phyloP scores from a whole-genome alignment of 495 filamentous ascomycete species.

The Ramalina intermedia region DNA sequence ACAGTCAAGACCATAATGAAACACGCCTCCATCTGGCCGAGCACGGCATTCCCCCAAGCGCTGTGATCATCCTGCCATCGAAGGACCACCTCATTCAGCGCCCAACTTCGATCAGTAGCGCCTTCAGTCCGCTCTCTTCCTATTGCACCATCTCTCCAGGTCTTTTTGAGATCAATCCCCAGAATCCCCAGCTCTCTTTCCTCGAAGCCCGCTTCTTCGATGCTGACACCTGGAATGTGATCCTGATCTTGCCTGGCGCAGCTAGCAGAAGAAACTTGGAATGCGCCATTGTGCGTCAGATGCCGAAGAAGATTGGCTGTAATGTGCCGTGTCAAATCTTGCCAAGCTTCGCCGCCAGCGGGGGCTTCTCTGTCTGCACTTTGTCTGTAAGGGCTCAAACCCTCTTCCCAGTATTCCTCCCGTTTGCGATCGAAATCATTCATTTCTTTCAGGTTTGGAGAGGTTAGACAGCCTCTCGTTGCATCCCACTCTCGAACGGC shows the following conservation, averaged over 20 bases:
- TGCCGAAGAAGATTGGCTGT: conserved; percentile 25
- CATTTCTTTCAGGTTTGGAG: conserved; percentile 26
- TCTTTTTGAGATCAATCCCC: conserved; percentile 38
- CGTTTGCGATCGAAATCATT: not conserved
- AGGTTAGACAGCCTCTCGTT: conserved; percentile 16
- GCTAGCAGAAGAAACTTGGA: conserved; percentile 34
- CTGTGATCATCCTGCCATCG: conserved; percentile 17
- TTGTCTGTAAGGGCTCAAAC: conserved; percentile 18
- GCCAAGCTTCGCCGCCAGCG: conserved; percentile 24
- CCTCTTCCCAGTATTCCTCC: conserved; percentile 26
- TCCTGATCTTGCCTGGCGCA: conserved; percentile 31
- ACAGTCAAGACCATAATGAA: conserved; percentile 72
- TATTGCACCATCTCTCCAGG: conserved; percentile 53
- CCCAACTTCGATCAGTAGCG: conserved; percentile 58
- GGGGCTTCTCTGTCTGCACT: conserved; percentile 18
- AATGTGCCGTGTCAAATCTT: conserved; percentile 25
- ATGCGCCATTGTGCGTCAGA: conserved; percentile 25
- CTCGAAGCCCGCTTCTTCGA: conserved; percentile 12
- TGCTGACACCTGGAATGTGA: conserved; percentile 34
- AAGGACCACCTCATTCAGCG: conserved; percentile 39
- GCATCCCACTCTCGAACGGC: conserved; percentile 33
- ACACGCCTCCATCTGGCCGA: conserved; percentile 80
- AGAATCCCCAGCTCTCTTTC: conserved; percentile 33
- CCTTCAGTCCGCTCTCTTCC: conserved; percentile 60
- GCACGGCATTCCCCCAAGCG: conserved; percentile 33